Evolutionary conservation across 768 basidiomycete genomes (phyloP), one percentile per base, ranked within the genome.

Genomic region (Lanmaoa rubissima): DNA sequence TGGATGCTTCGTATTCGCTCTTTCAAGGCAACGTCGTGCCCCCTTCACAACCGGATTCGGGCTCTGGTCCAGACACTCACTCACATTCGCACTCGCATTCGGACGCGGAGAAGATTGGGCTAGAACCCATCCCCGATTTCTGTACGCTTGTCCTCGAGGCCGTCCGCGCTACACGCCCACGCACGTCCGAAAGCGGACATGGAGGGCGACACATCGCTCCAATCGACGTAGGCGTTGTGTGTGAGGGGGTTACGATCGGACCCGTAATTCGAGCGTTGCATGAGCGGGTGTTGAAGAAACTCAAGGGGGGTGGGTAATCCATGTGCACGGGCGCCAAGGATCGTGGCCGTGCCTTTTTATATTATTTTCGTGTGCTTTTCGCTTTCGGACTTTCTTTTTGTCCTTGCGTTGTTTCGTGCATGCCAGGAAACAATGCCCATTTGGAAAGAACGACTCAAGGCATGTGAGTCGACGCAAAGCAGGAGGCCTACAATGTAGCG

Each of bases 1-100:
- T 92, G n/a, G 91, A 93, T 65, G 88, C 79, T 4, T 87, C 89
- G 1, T 76, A 83, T 67, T 82, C 85, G 3, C 69, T 90, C 17
- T 86, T 78, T 53, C 67, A 53, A 38, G 48, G 52, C 16, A 26
- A 35, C 38, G 21, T 4, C 31, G 21, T 13, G 8, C 31, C 48
- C 14, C 3, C 42, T 19, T 44, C 54, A 7, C 52, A 51, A 5
- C 14, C 46, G 0, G 58, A 52, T 35, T 19, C 54, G 8, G 46
- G 45, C 2, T 6, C 46, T 12, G 40, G 51, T 14, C 4, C 39
- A 11, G 51, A 51, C 7, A 5, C 36, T 3, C 34, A 44, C 19
- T 24, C 17, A 8, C 39, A 40, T 11, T 2, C 38, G n/a, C 35
- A 47, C 17, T 32, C 41, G 16, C 34, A 44, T 8, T 12, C 31